Percentiles rank a stretch among this genome's conserved stretches.
These are phyloP conservation scores for Fusarium musae DNA, from an alignment of 2,329 filamentous ascomycete species.

Conservation along the genomic window DNA sequence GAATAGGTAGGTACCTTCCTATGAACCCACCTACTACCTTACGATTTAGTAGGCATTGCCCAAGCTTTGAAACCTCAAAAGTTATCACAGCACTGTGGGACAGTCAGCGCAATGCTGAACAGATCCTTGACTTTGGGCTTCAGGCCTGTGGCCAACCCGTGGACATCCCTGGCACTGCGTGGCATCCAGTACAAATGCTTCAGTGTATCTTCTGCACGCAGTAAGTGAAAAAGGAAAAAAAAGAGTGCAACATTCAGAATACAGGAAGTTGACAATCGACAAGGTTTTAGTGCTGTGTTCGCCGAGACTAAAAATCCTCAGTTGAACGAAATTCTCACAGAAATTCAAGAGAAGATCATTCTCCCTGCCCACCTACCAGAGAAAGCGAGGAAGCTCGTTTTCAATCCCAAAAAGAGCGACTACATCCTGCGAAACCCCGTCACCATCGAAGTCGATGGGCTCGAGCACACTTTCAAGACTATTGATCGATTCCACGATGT, in stretches of 20 bases:
- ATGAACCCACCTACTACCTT: conserved; percentile 1
- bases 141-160: conserved; percentile 37
- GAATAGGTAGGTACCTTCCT: neutral
- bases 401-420: conserved; percentile 57
- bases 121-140: conserved; percentile 42
- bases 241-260: neutral
- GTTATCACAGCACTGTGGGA: conserved; percentile 14
- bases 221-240: conserved; percentile 39
- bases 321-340: conserved; percentile 63
- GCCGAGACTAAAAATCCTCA: conserved; percentile 61
- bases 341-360: conserved; percentile 68
- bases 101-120: conserved; percentile 30
- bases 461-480: conserved; percentile 63
- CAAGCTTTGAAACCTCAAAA: neutral
- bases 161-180: conserved; percentile 17
- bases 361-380: conserved; percentile 68
- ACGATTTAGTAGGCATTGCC: neutral
- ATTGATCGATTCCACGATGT: conserved; percentile 56
- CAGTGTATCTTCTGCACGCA: conserved; percentile 45
- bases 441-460: conserved; percentile 67
- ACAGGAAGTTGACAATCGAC: conserved; percentile 8
- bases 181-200: conserved; percentile 39
- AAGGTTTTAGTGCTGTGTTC: conserved; percentile 57
- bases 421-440: conserved; percentile 66
- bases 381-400: conserved; percentile 65